Base-by-base conservation (phyloP, 495 filamentous ascomycete species). In the Daldinia caldariorum region DNA sequence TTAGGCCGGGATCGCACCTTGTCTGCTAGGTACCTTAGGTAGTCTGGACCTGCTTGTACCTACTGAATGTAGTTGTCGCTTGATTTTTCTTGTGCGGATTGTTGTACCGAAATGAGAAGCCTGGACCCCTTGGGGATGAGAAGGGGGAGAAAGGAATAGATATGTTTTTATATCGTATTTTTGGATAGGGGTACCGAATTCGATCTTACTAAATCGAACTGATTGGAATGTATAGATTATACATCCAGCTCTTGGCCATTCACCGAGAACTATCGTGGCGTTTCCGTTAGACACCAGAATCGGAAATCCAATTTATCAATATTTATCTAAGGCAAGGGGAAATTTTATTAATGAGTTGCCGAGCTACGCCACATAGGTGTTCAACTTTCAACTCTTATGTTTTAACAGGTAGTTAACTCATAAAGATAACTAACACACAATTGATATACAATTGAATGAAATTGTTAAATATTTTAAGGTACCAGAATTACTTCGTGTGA, bases 191-290 rank as follows among this genome's bases (percentile, higher is more conserved):
- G 49, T 31, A 53, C 3, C 0, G 22, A 31, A 20, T 3, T 18
- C 18, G 43, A 32, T 53, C 31, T 29, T 53, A 53, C 22, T 32
- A 53, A 32, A 29, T 53, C 26, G 49, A 53, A 32, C 31, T 31
- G 13, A 16, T 53, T 53, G 49, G 49, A 53, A 53, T 53, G 49
- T 14, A 53, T 12, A 53, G 3, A 32, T 53, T n/a, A 31, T 26
- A 31, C 49, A 53, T 9, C 22, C 26, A 26, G 14, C 29, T 53
- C 49, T 53, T 32, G 49, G 49, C 49, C 26, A 12, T 32, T 32
- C 26, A 53, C 49, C 49, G 49, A 32, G 49, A 53, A 53, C 26
- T 53, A 29, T 29, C 49, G 49, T 53, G 49, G 29, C 49, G 49
- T 26, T 32, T 32, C 29, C 49, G 12, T n/a, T 22, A 16, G 32